Base-by-base conservation (phyloP, 805 yeast genomes). In the Candida boleticola region DNA sequence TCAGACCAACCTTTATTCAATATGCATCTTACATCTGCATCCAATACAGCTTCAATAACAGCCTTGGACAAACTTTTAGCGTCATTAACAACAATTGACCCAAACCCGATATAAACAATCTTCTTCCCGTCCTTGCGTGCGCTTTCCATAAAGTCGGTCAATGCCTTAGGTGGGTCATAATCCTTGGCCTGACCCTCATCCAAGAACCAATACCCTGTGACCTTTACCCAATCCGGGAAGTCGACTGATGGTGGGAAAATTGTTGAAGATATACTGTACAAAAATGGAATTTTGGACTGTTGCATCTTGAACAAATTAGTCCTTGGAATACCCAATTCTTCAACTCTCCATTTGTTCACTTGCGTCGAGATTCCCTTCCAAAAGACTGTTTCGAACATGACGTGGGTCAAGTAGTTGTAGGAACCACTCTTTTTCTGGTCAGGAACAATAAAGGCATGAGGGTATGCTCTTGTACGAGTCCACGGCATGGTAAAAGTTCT, bases 401-500 rank as follows among this genome's bases (percentile, higher is more conserved):
- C 92, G 64, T 92, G 96, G 0, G 97, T 89, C 66, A 92, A 71
- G 56, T 88, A 87, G 58, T 92, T 92, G 64, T 92, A 92, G 7
- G 90, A 84, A 2, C 97, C 97, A 9, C 97, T 97, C 59, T 85
- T 77, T 57, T 85, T 88, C 62, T 87, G 95, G 46, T 89, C 97
- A 0, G 98, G 97, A 5, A 88, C 96, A 58, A 90, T 80, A 49
- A 92, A 89, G 0, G 98, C 97, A 69, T 92, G 97, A 1, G 97
- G 97, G 58, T 92, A 92, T 0, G 97, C 95, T 51, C 95, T 74
- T 0, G 98, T 90, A 46, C 96, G 68, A 0, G 97, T 88, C 98
- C 98, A 92, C 0, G 98, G 98, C 98, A 92, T 92, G 0, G 98
- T 92, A 58, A 92, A 92, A 0, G 97, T 97, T 53, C 97, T 73